A percentile compares a stretch with the other conserved stretches of the same genome.
Evolutionary conservation across 2,329 filamentous ascomycete species (phyloP).

Genomic region (Trichophyton simii): DNA sequence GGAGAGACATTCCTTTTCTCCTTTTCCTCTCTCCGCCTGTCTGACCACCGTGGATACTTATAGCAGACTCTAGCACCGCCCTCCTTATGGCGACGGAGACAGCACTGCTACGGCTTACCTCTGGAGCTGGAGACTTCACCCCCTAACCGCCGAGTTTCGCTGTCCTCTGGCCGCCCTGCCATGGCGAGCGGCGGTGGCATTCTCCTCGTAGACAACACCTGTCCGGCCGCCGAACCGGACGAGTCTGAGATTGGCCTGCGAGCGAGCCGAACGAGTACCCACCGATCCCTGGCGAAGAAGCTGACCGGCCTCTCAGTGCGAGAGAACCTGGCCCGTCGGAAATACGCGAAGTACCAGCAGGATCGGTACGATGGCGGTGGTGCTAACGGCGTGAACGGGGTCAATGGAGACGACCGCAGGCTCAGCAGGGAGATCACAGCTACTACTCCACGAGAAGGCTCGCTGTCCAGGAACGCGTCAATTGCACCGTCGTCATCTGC

Average conservation of each 20-base stretch:
- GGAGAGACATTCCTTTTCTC: background rate
- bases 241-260: constrained; percentile 18
- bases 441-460: background rate
- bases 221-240: constrained; percentile 11
- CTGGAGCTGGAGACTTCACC: background rate
- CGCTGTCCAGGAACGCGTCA: constrained; percentile 1
- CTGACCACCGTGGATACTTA: background rate
- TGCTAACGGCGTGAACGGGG: background rate
- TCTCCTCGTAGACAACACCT: constrained; percentile 31
- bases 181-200: constrained; percentile 22
- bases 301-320: constrained; percentile 27
- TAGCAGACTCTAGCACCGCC: too few species aligned
- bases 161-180: background rate
- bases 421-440: constrained; percentile 5
- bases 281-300: constrained; percentile 18
- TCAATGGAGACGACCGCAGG: background rate
- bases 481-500: background rate
- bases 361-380: constrained; percentile 37
- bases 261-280: constrained; percentile 12
- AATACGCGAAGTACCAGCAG: constrained; percentile 42
- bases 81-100: constrained; percentile 1
- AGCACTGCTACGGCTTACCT: background rate
- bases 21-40: background rate
- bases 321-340: constrained; percentile 29
- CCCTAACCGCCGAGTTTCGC: background rate